phyloP scores from a whole-genome alignment of 129 eudicot genomes.

The Lactuca sativa region DNA sequence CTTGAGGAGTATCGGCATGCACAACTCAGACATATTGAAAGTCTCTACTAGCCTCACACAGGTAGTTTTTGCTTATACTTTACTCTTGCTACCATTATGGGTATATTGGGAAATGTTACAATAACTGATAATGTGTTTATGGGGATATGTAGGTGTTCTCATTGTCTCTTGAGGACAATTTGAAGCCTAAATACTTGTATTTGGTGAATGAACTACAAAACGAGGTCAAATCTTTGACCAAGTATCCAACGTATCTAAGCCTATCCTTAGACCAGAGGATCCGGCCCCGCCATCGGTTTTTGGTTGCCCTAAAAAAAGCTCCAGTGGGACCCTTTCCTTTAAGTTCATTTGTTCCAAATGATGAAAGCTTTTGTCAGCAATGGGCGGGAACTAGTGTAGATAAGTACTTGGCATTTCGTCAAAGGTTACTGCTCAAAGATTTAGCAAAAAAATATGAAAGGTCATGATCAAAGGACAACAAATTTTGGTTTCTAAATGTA shows the following conservation, averaged over 20 bases:
- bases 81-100: too few relatives aligned
- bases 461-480: conserved; percentile 19
- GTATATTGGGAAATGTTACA: too few relatives aligned
- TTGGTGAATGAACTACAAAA: conserved; percentile 80
- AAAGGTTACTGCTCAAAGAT: conserved; percentile 69
- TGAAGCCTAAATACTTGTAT: conserved; percentile 89
- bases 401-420: conserved; percentile 83
- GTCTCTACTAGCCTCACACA: conserved; percentile 87
- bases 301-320: conserved; percentile 84
- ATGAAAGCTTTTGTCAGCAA: conserved; percentile 87
- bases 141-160: conserved; percentile 70
- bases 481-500: conserved; percentile 9
- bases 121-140: background rate
- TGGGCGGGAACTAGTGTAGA: conserved; percentile 94
- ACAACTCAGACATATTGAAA: conserved; percentile 74
- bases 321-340: conserved; percentile 95
- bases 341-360: conserved; percentile 84
- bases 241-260: conserved; percentile 91
- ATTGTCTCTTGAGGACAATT: conserved; percentile 80
- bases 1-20: conserved; percentile 90
- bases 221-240: conserved; percentile 84
- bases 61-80: conserved; percentile 40
- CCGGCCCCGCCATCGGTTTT: conserved; percentile 88
- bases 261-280: conserved; percentile 90
- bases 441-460: conserved; percentile 74